Evolutionary conservation across 2,329 filamentous ascomycete genomes (phyloP).

Genomic region (Diaporthe citriasiana): DNA sequence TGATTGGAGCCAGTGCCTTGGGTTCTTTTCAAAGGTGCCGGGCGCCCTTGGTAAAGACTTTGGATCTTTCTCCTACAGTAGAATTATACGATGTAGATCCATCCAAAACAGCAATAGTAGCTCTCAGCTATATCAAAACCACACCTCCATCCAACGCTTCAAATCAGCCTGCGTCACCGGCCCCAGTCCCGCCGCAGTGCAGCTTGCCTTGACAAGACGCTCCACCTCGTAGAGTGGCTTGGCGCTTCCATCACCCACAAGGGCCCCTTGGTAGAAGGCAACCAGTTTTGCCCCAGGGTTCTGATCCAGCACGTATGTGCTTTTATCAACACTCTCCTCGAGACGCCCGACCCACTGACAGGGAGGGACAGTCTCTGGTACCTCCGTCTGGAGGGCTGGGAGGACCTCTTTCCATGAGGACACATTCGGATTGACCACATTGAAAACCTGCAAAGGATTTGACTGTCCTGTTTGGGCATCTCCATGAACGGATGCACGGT

Average conservation of each 20-base stretch:
- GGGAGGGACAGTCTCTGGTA: constrained; percentile 14
- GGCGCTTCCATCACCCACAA: constrained; percentile 1
- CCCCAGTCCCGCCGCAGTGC: too few species aligned
- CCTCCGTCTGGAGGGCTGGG: background rate
- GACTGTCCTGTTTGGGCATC: background rate
- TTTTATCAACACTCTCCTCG: background rate
- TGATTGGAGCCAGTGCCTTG: background rate
- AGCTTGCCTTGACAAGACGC: background rate
- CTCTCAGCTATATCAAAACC: too few species aligned
- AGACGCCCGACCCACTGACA: background rate
- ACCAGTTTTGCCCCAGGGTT: constrained; percentile 23
- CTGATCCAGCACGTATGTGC: constrained; percentile 1
- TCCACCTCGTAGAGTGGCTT: constrained; percentile 16
- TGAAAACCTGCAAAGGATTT: constrained; percentile 11
- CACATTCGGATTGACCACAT: constrained; percentile 1
- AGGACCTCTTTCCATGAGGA: constrained; percentile 12
- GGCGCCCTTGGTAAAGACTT: background rate
- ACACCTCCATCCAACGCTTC: too few species aligned
- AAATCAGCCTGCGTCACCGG: too few species aligned
- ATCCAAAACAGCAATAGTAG: too few species aligned
- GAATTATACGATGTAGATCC: too few species aligned
- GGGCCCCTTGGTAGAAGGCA: constrained; percentile 9
- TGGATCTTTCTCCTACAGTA: background rate
- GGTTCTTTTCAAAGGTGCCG: constrained; percentile 1
- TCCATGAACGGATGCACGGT: background rate